Evolutionary conservation across 352 stramenopile species (phyloP).

Genomic region (Globisporangium carolinianum): DNA sequence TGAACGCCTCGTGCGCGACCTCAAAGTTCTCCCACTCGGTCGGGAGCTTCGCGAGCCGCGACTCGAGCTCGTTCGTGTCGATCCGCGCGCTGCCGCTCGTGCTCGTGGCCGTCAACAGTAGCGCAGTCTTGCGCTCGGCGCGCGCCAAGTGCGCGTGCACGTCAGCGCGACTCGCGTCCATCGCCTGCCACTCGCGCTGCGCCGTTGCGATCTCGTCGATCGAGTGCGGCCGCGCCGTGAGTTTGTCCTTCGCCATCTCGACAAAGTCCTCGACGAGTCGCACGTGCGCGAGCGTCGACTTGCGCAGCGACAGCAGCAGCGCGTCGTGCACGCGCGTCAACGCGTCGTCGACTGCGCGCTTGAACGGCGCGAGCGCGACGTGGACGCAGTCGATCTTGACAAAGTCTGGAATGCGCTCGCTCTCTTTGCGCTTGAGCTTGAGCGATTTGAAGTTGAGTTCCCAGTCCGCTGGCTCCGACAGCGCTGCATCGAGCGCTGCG

Average conservation of each 20-base stretch:
- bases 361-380: conserved; percentile 86
- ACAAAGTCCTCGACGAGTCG: conserved; percentile 88
- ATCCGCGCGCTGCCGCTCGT: conserved; percentile 30
- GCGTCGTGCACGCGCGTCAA: conserved; percentile 83
- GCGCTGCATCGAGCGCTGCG: conserved; percentile 63
- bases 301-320: conserved; percentile 79
- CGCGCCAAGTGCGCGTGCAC: conserved; percentile 58
- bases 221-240: conserved; percentile 84
- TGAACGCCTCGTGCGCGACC: conserved; percentile 91
- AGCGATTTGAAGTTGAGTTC: conserved; percentile 89
- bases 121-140: conserved; percentile 79
- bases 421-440: conserved; percentile 87
- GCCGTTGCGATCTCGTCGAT: conserved; percentile 90
- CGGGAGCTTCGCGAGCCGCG: conserved; percentile 64
- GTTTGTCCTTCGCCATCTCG: conserved; percentile 79
- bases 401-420: conserved; percentile 89
- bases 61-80: conserved; percentile 75
- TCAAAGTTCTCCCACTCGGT: conserved; percentile 93
- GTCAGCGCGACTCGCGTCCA: conserved; percentile 53
- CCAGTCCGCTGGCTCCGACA: conserved; percentile 72
- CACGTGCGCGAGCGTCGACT: conserved; percentile 72
- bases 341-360: conserved; percentile 80
- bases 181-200: conserved; percentile 88
- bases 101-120: conserved; percentile 57
- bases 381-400: conserved; percentile 89